A percentile compares a stretch with the other conserved stretches of the same genome.
Evolutionary conservation across 1,139 yeast genomes (phyloP).

Genomic region (Debaryomyces coudertii): DNA sequence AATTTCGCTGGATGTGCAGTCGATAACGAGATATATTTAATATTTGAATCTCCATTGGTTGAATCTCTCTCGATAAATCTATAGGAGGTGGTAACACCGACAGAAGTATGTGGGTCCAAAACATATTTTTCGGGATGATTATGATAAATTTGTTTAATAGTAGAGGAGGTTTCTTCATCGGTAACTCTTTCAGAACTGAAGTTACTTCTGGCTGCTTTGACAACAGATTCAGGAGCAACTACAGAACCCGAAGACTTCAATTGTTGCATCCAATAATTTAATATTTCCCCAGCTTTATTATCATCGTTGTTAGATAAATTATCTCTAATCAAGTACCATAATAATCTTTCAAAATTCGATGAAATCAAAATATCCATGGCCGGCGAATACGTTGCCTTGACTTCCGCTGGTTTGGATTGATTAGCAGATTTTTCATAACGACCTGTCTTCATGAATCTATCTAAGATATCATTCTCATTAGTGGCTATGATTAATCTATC

Average conservation of each 20-base stretch:
- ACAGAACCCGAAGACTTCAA: slow-evolving; percentile 79
- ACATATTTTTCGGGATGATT: slow-evolving; percentile 71
- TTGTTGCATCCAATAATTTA: slow-evolving; percentile 77
- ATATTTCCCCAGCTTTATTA: slow-evolving; percentile 71
- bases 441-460: slow-evolving; percentile 88
- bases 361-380: slow-evolving; percentile 98
- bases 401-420: slow-evolving; percentile 52
- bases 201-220: slow-evolving; percentile 65
- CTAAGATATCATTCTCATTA: slow-evolving; percentile 90
- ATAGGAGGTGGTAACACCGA: slow-evolving; percentile 82
- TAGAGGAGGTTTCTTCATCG: slow-evolving; percentile 72
- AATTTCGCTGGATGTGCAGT: slow-evolving; percentile 99
- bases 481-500: slow-evolving; percentile 91
- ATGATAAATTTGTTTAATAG: slow-evolving; percentile 72
- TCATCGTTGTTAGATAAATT: slow-evolving; percentile 57
- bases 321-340: slow-evolving; percentile 90
- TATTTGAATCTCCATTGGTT: slow-evolving; percentile 34
- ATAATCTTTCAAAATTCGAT: slow-evolving; percentile 91
- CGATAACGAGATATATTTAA: slow-evolving; percentile 76
- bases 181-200: slow-evolving; percentile 82
- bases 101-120: slow-evolving; percentile 95
- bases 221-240: slow-evolving; percentile 64
- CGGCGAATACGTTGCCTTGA: slow-evolving; percentile 89
- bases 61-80: slow-evolving; percentile 56
- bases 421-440: slow-evolving; percentile 69